Base-by-base conservation (phyloP, 1,284 basidiomycete genomes). In the Melampsora abietis-canadensis region DNA sequence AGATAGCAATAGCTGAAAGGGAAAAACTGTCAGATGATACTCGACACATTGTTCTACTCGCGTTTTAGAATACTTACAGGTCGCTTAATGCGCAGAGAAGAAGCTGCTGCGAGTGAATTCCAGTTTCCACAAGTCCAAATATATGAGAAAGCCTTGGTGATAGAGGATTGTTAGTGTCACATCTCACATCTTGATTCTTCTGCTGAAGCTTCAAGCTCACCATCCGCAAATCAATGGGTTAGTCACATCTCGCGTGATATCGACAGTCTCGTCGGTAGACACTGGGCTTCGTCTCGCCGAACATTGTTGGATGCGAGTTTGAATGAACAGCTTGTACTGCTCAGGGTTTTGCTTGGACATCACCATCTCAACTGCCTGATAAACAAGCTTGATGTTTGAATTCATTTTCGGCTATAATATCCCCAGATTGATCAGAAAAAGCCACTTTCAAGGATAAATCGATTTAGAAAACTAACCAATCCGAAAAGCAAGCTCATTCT, bases 211-310 rank as follows among this genome's bases (percentile, higher is more conserved):
- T 27, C 1, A 31, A 27, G 31, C 62, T 19, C 3, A 73, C 69
- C 69, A 73, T 54, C 69, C 69, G 19, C 59, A 51, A 17, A 74
- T 67, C 64, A 74, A 60, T 17, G 72, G 72, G 27, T 74, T 74
- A 5, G 47, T 27, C 5, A 74, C 72, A 47, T 74, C 72, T 14
- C 72, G 63, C 31, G 62, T 46, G 10, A 74, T 67, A 51, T 74
- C 72, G 8, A 74, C 37, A 19, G 72, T 74, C 37, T 30, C 31
- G 40, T 74, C 64, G 40, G 59, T 60, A 19, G 64, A 37, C 14
- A 30, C 64, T 8, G 34, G 48, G 57, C 44, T 65, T 37, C 63
- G 63, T 60, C 57, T 54, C 3, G 40, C 57, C 8, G 72, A 66
- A 34, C 64, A 74, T 66, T 74, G 64, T 30, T 48, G 34, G 24